Conservation (phyloP, 2,329 filamentous ascomycete genomes). For the Claviceps fusiformis region DNA sequence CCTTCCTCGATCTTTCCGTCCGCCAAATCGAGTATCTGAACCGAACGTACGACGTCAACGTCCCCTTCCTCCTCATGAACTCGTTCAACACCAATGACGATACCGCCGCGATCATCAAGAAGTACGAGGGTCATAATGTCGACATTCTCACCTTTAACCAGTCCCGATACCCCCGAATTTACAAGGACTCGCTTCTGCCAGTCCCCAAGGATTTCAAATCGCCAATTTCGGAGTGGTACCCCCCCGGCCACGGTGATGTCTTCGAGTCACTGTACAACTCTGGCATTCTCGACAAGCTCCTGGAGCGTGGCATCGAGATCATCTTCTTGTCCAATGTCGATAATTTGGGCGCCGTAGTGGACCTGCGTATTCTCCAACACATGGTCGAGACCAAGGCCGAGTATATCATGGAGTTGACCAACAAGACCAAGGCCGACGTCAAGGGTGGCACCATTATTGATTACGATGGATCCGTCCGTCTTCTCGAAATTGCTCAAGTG, state of each 20-base stretch:
- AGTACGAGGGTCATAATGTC: conserved; percentile 99
- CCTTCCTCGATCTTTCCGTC: conserved; percentile 95
- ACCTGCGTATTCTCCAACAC: conserved; percentile 96
- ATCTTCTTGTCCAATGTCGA: conserved; percentile 98
- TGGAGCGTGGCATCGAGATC: conserved; percentile 90
- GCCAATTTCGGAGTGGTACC: conserved; percentile 93
- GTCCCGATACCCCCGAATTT: conserved; percentile 92
- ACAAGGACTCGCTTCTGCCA: conserved; percentile 95
- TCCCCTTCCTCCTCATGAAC: conserved; percentile 99
- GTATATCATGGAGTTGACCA: conserved; percentile 99
- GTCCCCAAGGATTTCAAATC: conserved; percentile 84
- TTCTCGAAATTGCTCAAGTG: conserved; percentile 97
- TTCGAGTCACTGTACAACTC: conserved; percentile 99
- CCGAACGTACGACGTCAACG: conserved; percentile 93
- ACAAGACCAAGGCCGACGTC: conserved; percentile 99
- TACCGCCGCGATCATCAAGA: conserved; percentile 98
- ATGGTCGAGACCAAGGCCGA: conserved; percentile 96
- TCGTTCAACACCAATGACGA: conserved; percentile 99
- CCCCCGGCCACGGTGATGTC: conserved; percentile 96
- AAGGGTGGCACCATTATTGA: conserved; percentile 99
- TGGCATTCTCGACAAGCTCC: conserved; percentile 89
- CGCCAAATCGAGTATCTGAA: conserved; percentile 99
- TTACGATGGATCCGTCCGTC: conserved; percentile 91
- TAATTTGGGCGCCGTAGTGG: conserved; percentile 94
- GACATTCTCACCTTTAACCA: conserved; percentile 99